Percentiles rank a stretch among this genome's conserved stretches.
Evolutionary conservation across 331 rosid genomes (phyloP).

Genomic region (Saraca asoca): DNA sequence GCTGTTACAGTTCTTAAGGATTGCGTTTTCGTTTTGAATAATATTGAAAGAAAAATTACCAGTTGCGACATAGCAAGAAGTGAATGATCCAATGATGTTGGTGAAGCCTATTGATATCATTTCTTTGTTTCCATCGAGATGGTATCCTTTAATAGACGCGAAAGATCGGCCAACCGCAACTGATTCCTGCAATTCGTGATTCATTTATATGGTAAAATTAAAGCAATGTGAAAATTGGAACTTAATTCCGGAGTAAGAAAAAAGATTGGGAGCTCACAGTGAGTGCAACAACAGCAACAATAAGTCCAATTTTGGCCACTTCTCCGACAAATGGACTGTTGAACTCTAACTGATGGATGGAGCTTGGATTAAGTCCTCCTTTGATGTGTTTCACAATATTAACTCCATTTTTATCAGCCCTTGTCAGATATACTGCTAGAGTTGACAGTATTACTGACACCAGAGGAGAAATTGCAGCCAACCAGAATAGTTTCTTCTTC

Average conservation of each 20-base stretch:
- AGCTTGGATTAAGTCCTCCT: conserved; percentile 71
- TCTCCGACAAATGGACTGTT: conserved; percentile 44
- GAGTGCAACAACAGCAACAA: conserved; percentile 65
- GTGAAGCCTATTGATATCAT: conserved; percentile 77
- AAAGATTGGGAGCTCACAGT: conserved; percentile 40
- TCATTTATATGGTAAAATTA: no score
- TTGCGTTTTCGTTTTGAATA: no score
- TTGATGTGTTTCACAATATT: conserved; percentile 65
- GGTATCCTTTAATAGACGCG: conserved; percentile 77
- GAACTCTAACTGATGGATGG: conserved; percentile 52
- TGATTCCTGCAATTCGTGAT: conserved; percentile 79
- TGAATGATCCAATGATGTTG: conserved; percentile 79
- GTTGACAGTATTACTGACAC: conserved; percentile 63
- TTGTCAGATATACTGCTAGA: conserved; percentile 52
- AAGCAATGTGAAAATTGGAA: no score
- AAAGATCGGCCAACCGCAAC: conserved; percentile 86
- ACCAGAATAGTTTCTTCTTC: conserved; percentile 68
- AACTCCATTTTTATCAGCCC: conserved; percentile 64
- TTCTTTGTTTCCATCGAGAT: conserved; percentile 84
- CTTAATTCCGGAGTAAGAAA: no score
- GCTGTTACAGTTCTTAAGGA: no score
- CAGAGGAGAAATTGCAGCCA: conserved; percentile 71
- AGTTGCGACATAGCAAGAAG: conserved; percentile 89
- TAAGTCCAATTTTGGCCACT: conserved; percentile 55
- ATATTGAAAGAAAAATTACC: conserved; percentile 50